Conservation (phyloP, 2,329 filamentous ascomycete species). For the Colletotrichum eremochloae region DNA sequence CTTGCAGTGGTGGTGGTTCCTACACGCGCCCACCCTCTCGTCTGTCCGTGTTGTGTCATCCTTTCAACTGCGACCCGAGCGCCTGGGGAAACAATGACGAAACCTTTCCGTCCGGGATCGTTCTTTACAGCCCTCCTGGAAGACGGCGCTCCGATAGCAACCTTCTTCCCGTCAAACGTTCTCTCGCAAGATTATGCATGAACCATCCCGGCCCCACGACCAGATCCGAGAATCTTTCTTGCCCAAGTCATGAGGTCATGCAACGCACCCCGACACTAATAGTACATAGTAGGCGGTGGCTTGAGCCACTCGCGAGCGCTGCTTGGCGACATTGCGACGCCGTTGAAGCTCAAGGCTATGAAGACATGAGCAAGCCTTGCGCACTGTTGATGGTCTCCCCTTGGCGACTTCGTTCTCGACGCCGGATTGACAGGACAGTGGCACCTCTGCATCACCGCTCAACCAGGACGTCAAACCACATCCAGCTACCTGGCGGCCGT, state of each 20-base stretch:
- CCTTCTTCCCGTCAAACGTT: slow-evolving; percentile 10
- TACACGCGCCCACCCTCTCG: not conserved
- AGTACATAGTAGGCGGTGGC: not conserved
- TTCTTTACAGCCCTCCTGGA: slow-evolving; percentile 21
- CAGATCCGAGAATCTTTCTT: not conserved
- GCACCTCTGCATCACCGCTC: not conserved
- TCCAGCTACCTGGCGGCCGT: not conserved
- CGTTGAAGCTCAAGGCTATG: not conserved
- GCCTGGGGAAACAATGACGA: slow-evolving; percentile 33
- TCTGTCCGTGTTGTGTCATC: slow-evolving; percentile 18
- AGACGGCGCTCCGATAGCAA: slow-evolving; percentile 21
- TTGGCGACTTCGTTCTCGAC: not conserved
- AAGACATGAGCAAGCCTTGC: not conserved
- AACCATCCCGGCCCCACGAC: slow-evolving; percentile 11
- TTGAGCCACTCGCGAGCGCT: not conserved
- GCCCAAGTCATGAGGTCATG: slow-evolving; percentile 14
- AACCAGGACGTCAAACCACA: not conserved
- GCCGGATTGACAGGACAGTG: not conserved
- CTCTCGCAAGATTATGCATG: slow-evolving; percentile 17
- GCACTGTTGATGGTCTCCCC: not conserved
- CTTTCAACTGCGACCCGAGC: slow-evolving; percentile 23
- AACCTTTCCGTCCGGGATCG: slow-evolving; percentile 20
- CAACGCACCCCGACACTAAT: not conserved
- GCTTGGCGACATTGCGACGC: not conserved
- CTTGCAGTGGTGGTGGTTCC: not conserved